phyloP scores from a whole-genome alignment of 108 stramenopile genomes.

The Stephanodiscus triporus region DNA sequence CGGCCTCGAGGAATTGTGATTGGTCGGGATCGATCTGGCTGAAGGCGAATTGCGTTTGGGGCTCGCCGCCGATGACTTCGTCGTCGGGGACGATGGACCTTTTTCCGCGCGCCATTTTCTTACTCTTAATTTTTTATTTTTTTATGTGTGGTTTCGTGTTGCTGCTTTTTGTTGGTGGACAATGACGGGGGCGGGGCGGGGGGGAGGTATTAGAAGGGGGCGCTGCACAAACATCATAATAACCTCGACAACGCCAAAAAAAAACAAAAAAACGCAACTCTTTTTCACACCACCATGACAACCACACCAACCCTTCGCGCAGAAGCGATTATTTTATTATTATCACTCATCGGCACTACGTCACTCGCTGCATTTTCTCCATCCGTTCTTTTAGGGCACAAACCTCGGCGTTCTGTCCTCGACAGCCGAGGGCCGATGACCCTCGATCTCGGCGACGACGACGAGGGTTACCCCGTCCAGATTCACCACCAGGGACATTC shows the following conservation, averaged over 20 bases:
- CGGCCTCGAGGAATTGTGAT: slow-evolving; percentile 62
- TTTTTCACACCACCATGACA: too few relatives aligned
- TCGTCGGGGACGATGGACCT: slow-evolving; percentile 14
- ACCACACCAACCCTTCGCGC: slow-evolving; percentile 22
- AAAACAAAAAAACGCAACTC: too few relatives aligned
- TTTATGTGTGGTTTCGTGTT: too few relatives aligned
- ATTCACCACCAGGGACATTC: slow-evolving; percentile 39
- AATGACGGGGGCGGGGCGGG: neutral
- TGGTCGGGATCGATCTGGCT: slow-evolving; percentile 65
- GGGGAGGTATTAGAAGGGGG: neutral
- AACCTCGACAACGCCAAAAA: too few relatives aligned
- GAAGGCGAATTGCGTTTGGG: slow-evolving; percentile 43
- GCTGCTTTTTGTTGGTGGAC: neutral
- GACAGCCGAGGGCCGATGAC: too few relatives aligned
- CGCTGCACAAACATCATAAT: neutral
- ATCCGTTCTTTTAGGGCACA: neutral
- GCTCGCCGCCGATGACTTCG: neutral
- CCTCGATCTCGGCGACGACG: neutral
- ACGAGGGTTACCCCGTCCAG: slow-evolving; percentile 27
- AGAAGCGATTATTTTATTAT: neutral
- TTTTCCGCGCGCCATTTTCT: slow-evolving; percentile 4
- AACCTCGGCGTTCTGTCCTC: neutral
- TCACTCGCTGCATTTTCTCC: neutral
- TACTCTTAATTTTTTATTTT: too few relatives aligned
- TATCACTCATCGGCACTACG: neutral